Conservation (phyloP, 2,329 filamentous ascomycete genomes). For the Epichloe brachyelytri region DNA sequence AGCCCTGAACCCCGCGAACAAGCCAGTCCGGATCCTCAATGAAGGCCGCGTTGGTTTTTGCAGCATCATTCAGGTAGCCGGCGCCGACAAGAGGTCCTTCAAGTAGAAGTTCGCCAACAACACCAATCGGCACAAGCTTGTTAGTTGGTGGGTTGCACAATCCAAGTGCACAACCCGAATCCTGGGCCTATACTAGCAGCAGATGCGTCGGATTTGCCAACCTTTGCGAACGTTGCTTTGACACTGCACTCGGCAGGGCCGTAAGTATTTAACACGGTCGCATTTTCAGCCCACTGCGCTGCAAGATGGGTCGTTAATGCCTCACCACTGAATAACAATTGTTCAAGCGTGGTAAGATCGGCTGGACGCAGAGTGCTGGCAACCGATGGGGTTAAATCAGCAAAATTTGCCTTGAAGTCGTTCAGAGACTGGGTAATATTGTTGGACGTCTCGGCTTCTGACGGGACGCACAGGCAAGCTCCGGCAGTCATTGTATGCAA, state of each 20-base stretch:
- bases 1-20: neutral
- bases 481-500: conserved; percentile 4
- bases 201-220: neutral
- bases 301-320: conserved; percentile 2
- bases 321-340: conserved; percentile 1
- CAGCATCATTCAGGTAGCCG: conserved; percentile 34
- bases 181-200: conserved; percentile 4
- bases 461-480: conserved; percentile 7
- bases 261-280: conserved; percentile 1
- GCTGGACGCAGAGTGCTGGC: conserved; percentile 23
- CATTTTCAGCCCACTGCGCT: neutral
- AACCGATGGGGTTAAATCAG: conserved; percentile 27
- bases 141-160: neutral
- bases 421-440: conserved; percentile 27
- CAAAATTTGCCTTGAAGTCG: conserved; percentile 27
- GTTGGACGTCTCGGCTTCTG: conserved; percentile 30
- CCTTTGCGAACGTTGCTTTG: neutral
- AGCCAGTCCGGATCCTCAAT: conserved; percentile 26
- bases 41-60: conserved; percentile 30
- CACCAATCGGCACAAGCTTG: conserved; percentile 17
- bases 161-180: conserved; percentile 3
- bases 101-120: conserved; percentile 23
- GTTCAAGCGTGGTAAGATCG: neutral
- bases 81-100: conserved; percentile 32
- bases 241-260: conserved; percentile 5